Evolutionary conservation across 2,329 filamentous ascomycete genomes (phyloP), one percentile per base, ranked within the genome.

Genomic region (Diaporthe ilicicola): DNA sequence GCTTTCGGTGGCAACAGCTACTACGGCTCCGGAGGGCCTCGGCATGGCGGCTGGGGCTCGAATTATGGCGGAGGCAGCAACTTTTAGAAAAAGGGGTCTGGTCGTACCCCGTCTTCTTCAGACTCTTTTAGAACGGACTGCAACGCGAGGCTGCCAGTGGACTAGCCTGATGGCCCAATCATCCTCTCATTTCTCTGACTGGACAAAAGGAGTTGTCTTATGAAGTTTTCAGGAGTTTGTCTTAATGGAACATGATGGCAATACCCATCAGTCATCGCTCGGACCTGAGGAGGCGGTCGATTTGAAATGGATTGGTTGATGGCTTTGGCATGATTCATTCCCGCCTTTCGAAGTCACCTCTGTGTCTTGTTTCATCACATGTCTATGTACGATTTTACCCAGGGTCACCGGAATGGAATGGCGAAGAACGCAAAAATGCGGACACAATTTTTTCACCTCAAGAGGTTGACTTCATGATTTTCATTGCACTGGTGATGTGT

Each of bases 31-130:
- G 81, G 85, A 74, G 84, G 84, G 77, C 85, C 85, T 73, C 84
- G 86, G 74, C 71, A 70, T 42, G 69, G 71, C n/a, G 87, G 88
- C 76, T 90, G 88, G 88, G 88, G 88, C 75, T 85, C 84, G 75
- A 90, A 90, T 84, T 90, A 90, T 83, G 69, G 71, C 48, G 71
- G 71, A 62, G 66, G 50, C 67, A 61, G 46, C 64, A 68, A 71
- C 56, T 65, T 65, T 34, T 69, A 71, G 62, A 51, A 37, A 61
- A 56, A 55, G 69, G 46, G 24, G 55, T 61, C 56, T 56, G 64
- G 50, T 54, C 68, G 46, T 59, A 54, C 55, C 51, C 67, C 68
- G 42, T 65, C 64, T 39, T 62, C 71, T 64, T 69, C 50, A 37
- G 53, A 62, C 59, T 48, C 59, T 34, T 62, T 39, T 34, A 39